Evolutionary conservation across 805 yeast species (phyloP).

Genomic region (Candida xiaguanensis): DNA sequence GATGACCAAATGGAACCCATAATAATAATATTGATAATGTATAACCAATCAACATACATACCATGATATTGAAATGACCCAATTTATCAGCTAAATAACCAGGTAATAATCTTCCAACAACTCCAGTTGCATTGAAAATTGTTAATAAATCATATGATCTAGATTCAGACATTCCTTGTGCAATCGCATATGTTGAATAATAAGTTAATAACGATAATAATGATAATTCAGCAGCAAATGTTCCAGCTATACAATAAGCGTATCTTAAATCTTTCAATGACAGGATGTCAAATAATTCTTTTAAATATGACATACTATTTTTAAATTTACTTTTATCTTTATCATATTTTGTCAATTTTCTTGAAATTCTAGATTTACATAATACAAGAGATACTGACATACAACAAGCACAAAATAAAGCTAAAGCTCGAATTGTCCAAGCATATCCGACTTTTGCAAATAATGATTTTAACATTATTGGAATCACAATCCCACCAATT

Average conservation of each 20-base stretch:
- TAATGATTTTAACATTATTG: constrained; percentile 46
- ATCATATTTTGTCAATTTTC: constrained; percentile 1
- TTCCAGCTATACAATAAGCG: constrained; percentile 34
- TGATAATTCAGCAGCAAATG: constrained; percentile 48
- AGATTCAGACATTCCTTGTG: constrained; percentile 44
- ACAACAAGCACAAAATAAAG: constrained; percentile 27
- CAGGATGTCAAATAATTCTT: constrained; percentile 28
- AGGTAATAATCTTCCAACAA: constrained; percentile 53
- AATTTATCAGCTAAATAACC: constrained; percentile 50
- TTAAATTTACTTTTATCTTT: constrained; percentile 7
- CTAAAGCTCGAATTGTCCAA: constrained; percentile 56
- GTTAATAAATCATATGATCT: constrained; percentile 44
- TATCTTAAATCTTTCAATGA: constrained; percentile 37
- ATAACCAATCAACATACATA: constrained; percentile 43
- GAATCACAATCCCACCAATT: constrained; percentile 61
- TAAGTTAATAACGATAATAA: constrained; percentile 51
- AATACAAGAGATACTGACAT: constrained; percentile 21
- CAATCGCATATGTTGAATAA: constrained; percentile 53
- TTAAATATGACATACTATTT: constrained; percentile 12
- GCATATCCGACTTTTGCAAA: constrained; percentile 50
- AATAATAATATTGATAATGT: constrained; percentile 46
- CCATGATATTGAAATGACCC: constrained; percentile 59
- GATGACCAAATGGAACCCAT: constrained; percentile 66
- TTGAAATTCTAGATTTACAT: constrained; percentile 24
- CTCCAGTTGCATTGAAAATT: constrained; percentile 42